Evolutionary conservation across 495 filamentous ascomycete species (phyloP), one percentile per base, ranked within the genome.

Genomic region (Podospora tetraspora): DNA sequence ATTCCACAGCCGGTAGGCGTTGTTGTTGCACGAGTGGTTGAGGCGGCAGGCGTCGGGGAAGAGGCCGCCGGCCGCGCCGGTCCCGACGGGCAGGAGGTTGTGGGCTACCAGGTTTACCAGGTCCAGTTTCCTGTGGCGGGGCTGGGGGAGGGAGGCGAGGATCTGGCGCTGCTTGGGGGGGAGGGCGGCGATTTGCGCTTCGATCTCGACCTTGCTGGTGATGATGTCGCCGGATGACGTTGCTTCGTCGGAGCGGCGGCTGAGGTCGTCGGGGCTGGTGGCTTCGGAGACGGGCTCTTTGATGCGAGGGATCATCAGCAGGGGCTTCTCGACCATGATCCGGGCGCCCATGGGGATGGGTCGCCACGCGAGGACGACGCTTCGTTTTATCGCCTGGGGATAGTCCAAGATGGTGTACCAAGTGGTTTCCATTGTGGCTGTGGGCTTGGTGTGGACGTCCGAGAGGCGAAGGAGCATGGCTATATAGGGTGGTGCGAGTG

Each of bases 1-100:
- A 57, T 78, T 80, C 79, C 79, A 81, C 16, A 11, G 69, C 8
- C 78, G 79, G 59, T 73, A 69, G 24, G 73, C 72, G 64, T 80
- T 80, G 58, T 73, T 71, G 19, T 71, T 62, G 58, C 79, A 81
- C 27, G 75, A 70, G 62, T 81, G 79, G 69, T 81, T 81, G 66
- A 81, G 76, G 23, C 77, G 73, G 25, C 70, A 78, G 34, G 75
- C 70, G 21, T 75, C 69, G 12, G 72, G 69, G 68, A 81, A 81
- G 21, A 79, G 59, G 24, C 72, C 76, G 9, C 27, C 23, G 21
- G 61, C 63, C 32, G 62, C 25, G 66, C 30, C 22, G 58, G 13
- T 23, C 0, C 37, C 58, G 32, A 57, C 13, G 1, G 64, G 64
- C 2, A 66, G 22, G n/a, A 32, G 58, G 65, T 61, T 62, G 29